Evolutionary conservation across 2,329 filamentous ascomycete genomes (phyloP), one percentile per base, ranked within the genome.

Genomic region (Xylaria sp.): DNA sequence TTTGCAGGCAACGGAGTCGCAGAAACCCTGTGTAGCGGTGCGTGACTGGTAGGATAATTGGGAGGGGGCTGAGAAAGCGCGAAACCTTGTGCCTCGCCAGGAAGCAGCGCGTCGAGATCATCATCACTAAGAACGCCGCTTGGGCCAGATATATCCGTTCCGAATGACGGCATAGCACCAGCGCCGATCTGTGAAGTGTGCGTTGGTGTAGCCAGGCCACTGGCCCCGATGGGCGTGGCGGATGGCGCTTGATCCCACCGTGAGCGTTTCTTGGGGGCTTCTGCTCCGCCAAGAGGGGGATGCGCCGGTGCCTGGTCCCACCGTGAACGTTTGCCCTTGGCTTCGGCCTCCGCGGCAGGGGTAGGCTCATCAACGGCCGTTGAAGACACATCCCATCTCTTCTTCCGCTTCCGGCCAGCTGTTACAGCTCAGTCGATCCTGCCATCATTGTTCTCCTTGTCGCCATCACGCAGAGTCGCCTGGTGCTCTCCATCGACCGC

Each of bases 201-300:
- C 79, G 90, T 88, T 2, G 92, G 91, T 9, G 91, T 94, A 23
- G 88, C 90, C 35, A 93, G 83, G n/a, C 90, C 91, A 70, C 86
- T 85, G 70, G 87, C 87, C 9, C 88, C 89, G 67, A 92, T 84
- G 1, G 91, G 91, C 0, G 92, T 94, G 28, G 92, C 90, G 56
- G 89, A 88, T 15, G 93, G 92, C 43, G 93, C 93, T 78, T 96
- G 90, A 78, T 95, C 94, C 94, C 94, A 98, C 74, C 94, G 87
- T 52, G 92, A 97, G 50, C 91, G 89, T 76, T 90, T 89, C 78
- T 91, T 92, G 25, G 87, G 80, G 19, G 81, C 83, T 54, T 90
- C 89, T 17, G 67, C 53, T 38, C 83, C 84, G 11, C 81, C 82
- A 25, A 88, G 81, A 11, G 71, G 76, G 12, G 75, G 69, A 15